Evolutionary conservation across 2,329 filamentous ascomycete species (phyloP), one percentile per base, ranked within the genome.

Genomic region (Phaeophleospora eucalypticola): DNA sequence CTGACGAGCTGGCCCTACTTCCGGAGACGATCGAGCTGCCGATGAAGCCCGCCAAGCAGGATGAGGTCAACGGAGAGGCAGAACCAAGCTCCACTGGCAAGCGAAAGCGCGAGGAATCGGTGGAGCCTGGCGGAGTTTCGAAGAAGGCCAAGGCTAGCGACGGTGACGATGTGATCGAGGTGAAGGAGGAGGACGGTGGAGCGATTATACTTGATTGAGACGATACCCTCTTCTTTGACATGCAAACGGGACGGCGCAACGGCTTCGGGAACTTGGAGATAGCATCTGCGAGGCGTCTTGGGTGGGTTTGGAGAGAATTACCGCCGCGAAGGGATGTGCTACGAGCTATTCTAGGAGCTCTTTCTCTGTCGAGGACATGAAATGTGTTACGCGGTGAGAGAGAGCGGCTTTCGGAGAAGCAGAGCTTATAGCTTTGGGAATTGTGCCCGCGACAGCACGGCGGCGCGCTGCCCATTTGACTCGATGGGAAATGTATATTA

Each of bases 121-220:
- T 58, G 6, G 56, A 57, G 15, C 45, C 47, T 12, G 58, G 58
- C 12, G 51, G 38, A 24, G 55, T 51, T 24, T 54, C 51, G 38
- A 63, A 63, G 53, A 54, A 54, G 35, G 53, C 54, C 16, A 57
- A 55, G 49, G 37, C 43, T 7, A 48, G 44, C 10, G 38, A 35
- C n/a, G 42, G 46, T n/a, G 46, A 53, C n/a, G 48, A 53, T 20
- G 51, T 54, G 6, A 42, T 52, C 18, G 56, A 58, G 7, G 49
- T 57, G 7, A 12, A 7, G 24, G 24, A 29, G 7, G 58, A 59
- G 18, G 57, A 60, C 34, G 60, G 60, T 36, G 61, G 61, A 16
- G 56, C 61, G 10, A 65, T 65, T 45, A 27, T 62, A n/a, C 46
- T 65, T 20, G 62, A 64, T 36, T 54, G 58, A 60, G 24, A 29